A percentile compares a stretch with the other conserved stretches of the same genome.
phyloP scores from a whole-genome alignment of 768 basidiomycete species.

The Baorangia bicolor region DNA sequence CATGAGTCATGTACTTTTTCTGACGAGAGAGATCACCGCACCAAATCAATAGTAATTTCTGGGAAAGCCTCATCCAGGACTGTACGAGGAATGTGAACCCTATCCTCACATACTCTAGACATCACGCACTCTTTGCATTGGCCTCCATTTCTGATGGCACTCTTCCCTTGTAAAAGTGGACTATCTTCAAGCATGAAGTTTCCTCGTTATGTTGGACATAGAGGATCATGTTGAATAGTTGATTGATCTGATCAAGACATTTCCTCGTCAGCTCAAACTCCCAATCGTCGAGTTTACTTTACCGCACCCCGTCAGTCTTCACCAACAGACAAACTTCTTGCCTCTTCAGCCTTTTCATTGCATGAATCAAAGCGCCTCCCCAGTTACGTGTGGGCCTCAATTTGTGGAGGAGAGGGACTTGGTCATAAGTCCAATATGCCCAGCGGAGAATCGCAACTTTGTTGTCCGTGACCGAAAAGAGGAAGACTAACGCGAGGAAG shows the following conservation, averaged over 20 bases:
- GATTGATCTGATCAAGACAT: slow-evolving; percentile 51
- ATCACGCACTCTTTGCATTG: slow-evolving; percentile 56
- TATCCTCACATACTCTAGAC: background rate
- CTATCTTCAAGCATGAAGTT: slow-evolving; percentile 64
- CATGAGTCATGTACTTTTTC: background rate
- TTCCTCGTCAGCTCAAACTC: background rate
- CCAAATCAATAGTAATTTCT: slow-evolving; percentile 60
- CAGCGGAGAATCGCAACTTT: slow-evolving; percentile 53
- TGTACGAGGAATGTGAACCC: slow-evolving; percentile 15
- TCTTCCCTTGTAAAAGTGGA: slow-evolving; percentile 60
- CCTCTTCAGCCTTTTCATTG: slow-evolving; percentile 47
- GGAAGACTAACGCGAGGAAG: slow-evolving; percentile 45
- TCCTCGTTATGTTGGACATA: slow-evolving; percentile 71
- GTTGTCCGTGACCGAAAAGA: slow-evolving; percentile 53
- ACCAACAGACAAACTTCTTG: slow-evolving; percentile 61
- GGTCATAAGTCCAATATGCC: slow-evolving; percentile 64
- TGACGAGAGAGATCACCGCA: slow-evolving; percentile 23
- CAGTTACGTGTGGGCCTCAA: slow-evolving; percentile 38
- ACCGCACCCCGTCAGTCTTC: slow-evolving; percentile 64
- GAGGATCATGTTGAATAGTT: slow-evolving; percentile 59
- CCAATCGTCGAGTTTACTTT: background rate
- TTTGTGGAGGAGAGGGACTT: slow-evolving; percentile 48
- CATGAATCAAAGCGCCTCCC: slow-evolving; percentile 42
- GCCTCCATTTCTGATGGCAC: slow-evolving; percentile 72
- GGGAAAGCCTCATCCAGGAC: slow-evolving; percentile 66